Conservation (phyloP, 2,329 filamentous ascomycete genomes). For the Pseudogymnoascus pannorum region DNA sequence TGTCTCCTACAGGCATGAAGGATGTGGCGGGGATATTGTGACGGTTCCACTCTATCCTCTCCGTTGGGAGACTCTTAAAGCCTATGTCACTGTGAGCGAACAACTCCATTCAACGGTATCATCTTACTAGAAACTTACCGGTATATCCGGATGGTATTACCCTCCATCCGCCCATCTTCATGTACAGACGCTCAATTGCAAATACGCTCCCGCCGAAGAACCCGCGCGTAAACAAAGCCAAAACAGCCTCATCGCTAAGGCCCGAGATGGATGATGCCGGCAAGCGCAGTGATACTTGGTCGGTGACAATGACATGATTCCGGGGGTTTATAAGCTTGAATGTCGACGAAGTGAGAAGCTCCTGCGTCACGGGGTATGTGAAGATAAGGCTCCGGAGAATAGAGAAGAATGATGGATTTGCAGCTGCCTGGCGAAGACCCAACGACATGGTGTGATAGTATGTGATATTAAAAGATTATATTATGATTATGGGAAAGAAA, state of each 20-base stretch:
- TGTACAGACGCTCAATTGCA: constrained; percentile 11
- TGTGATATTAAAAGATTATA: not conserved
- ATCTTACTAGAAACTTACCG: not conserved
- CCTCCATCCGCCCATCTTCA: constrained; percentile 9
- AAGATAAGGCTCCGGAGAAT: constrained; percentile 2
- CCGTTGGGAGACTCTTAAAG: not conserved
- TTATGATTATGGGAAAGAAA: not conserved
- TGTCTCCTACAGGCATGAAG: constrained; percentile 1
- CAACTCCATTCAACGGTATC: not conserved
- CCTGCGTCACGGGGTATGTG: constrained; percentile 3
- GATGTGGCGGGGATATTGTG: not conserved
- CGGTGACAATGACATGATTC: not conserved
- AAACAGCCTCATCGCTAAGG: constrained; percentile 15
- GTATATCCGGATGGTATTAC: not conserved
- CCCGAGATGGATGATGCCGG: constrained; percentile 1
- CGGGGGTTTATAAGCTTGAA: constrained; percentile 1
- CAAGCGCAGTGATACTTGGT: constrained; percentile 6
- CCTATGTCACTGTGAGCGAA: not conserved
- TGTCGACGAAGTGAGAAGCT: constrained; percentile 1
- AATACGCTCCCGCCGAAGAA: constrained; percentile 19
- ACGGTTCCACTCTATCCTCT: not conserved
- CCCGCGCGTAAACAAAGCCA: constrained; percentile 16
- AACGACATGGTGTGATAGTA: not conserved
- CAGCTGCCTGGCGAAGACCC: not conserved
- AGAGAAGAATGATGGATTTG: not conserved